Evolutionary conservation across 1,284 basidiomycete species (phyloP).

Genomic region (Heterobasidion parviporum): DNA sequence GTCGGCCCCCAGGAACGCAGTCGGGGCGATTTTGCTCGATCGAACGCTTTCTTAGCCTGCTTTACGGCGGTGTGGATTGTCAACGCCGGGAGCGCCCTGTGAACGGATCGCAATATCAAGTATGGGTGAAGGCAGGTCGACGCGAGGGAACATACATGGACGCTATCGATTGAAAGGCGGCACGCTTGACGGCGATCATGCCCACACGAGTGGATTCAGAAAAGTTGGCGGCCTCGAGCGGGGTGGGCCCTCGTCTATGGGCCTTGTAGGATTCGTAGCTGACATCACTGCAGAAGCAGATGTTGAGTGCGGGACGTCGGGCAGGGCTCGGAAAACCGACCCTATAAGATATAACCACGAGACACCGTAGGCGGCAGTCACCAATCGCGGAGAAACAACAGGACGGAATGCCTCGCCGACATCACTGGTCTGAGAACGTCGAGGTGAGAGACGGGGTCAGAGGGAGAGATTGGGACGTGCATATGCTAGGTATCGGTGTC

Average conservation of each 20-base stretch:
- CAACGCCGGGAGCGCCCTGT: constrained; percentile 68
- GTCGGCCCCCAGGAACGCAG: constrained; percentile 81
- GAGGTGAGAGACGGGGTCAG: constrained; percentile 13
- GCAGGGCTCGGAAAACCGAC: constrained; percentile 25
- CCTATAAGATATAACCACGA: constrained; percentile 77
- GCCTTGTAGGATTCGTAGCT: constrained; percentile 90
- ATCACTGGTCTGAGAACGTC: constrained; percentile 61
- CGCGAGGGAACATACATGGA: constrained; percentile 56
- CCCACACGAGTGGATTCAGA: constrained; percentile 69
- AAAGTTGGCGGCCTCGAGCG: constrained; percentile 69
- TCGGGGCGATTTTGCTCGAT: constrained; percentile 51
- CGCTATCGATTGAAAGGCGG: constrained; percentile 83
- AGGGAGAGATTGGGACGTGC: constrained; percentile 31
- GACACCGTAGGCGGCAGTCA: constrained; percentile 79
- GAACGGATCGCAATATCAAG: neutral
- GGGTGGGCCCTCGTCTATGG: constrained; percentile 61
- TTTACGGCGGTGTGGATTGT: constrained; percentile 83
- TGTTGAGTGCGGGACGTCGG: neutral
- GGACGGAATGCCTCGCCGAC: constrained; percentile 91
- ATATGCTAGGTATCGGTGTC: constrained; percentile 77
- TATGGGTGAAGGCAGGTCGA: neutral
- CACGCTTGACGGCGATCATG: constrained; percentile 69
- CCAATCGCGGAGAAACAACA: constrained; percentile 70
- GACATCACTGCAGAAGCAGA: constrained; percentile 60
- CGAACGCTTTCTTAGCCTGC: constrained; percentile 72